phyloP scores from a whole-genome alignment of 2,329 filamentous ascomycete genomes.

The Colletotrichum paranaense region DNA sequence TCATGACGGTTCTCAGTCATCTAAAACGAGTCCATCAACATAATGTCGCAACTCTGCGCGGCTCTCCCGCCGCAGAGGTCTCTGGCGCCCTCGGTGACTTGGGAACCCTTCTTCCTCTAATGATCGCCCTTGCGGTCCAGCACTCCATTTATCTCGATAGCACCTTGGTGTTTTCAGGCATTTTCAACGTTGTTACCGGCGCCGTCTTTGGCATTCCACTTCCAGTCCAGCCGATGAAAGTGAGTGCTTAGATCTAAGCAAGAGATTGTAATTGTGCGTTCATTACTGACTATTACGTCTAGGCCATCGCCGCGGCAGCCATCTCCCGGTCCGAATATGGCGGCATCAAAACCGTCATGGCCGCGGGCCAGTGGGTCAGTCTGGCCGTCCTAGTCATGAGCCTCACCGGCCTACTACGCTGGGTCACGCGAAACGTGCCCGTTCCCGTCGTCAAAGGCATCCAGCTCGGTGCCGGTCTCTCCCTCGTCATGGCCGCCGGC shows the following conservation, averaged over 20 bases:
- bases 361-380: slow-evolving; percentile 81
- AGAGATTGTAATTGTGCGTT: too few relatives aligned
- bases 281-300: slow-evolving; percentile 10
- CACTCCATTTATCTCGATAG: slow-evolving; percentile 83
- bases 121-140: slow-evolving; percentile 85
- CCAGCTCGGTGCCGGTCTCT: slow-evolving; percentile 90
- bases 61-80: slow-evolving; percentile 73
- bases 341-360: slow-evolving; percentile 72
- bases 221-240: slow-evolving; percentile 89
- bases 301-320: slow-evolving; percentile 91
- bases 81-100: slow-evolving; percentile 90
- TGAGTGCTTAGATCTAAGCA: neutral
- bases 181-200: slow-evolving; percentile 88
- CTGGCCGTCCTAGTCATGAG: slow-evolving; percentile 80
- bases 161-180: slow-evolving; percentile 88
- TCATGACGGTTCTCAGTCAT: slow-evolving; percentile 30
- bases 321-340: slow-evolving; percentile 72
- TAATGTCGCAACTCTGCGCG: slow-evolving; percentile 61
- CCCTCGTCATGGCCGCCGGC: slow-evolving; percentile 83
- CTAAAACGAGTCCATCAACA: slow-evolving; percentile 51
- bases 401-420: slow-evolving; percentile 80
- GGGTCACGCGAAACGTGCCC: slow-evolving; percentile 80
- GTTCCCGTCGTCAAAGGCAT: slow-evolving; percentile 94
- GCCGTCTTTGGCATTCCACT: slow-evolving; percentile 87
- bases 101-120: slow-evolving; percentile 88